These are phyloP conservation scores for Xerocomellus amylosporus DNA, from an alignment of 768 basidiomycete genomes.

Conservation along the genomic window DNA sequence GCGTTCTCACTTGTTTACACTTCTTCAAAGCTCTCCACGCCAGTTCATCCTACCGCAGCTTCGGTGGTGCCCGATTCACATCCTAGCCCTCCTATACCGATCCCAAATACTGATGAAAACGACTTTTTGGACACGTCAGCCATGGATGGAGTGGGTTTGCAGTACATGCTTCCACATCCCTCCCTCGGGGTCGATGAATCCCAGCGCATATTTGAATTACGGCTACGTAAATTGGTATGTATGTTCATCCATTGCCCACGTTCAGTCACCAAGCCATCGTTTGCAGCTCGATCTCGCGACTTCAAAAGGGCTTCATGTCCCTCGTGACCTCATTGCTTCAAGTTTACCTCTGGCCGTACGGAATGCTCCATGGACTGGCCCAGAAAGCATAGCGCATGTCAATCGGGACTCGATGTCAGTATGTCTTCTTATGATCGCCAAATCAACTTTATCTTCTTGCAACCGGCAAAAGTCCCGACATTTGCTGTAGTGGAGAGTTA, in stretches of 20 bases:
- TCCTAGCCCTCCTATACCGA: no score
- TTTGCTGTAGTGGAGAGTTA: no score
- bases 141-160: not conserved
- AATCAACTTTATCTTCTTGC: not conserved
- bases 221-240: not conserved
- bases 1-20: not conserved
- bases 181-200: not conserved
- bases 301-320: not conserved
- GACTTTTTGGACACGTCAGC: not conserved
- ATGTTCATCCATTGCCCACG: not conserved
- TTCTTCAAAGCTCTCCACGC: not conserved
- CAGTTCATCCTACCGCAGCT: not conserved
- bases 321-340: not conserved
- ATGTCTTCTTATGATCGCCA: no score
- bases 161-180: not conserved
- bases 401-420: not conserved
- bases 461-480: not conserved
- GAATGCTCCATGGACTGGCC: no score
- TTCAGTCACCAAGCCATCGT: not conserved
- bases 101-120: not conserved
- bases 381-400: not conserved
- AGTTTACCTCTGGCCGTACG: not conserved
- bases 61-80: no score
- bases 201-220: constrained; percentile 1
- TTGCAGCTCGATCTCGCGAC: not conserved